Conservation (phyloP, 176 grass and related monocot species). For the Pontederia crassipes region DNA sequence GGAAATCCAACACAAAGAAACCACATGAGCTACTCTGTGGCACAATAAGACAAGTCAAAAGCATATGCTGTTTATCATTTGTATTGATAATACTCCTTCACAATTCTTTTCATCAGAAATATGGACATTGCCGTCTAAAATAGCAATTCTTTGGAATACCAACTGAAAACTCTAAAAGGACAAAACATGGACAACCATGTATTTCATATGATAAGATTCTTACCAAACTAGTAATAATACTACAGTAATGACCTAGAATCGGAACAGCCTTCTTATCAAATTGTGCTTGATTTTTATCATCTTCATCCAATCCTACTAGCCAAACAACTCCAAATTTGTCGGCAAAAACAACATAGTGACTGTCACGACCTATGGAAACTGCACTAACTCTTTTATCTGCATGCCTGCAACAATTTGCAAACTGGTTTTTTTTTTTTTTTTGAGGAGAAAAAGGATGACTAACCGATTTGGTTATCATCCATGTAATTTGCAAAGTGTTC, state of each 20-base stretch:
- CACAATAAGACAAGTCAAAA: too few species aligned
- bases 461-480: too few species aligned
- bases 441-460: neutral
- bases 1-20: neutral
- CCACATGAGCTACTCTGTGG: too few species aligned
- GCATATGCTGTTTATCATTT: too few species aligned
- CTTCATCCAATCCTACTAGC: slow-evolving; percentile 33
- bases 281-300: slow-evolving; percentile 22
- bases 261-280: slow-evolving; percentile 45
- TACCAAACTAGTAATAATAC: slow-evolving; percentile 95
- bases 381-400: slow-evolving; percentile 80
- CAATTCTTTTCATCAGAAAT: too few species aligned
- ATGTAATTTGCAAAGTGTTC: slow-evolving; percentile 6
- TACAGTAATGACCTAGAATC: slow-evolving; percentile 89
- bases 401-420: slow-evolving; percentile 34
- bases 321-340: slow-evolving; percentile 93
- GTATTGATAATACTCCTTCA: too few species aligned
- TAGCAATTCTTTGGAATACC: too few species aligned
- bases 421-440: slow-evolving; percentile 21
- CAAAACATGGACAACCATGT: too few species aligned
- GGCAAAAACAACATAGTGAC: slow-evolving; percentile 51
- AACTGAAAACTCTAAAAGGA: too few species aligned
- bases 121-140: too few species aligned
- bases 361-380: slow-evolving; percentile 57
- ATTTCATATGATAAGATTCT: neutral